Evolutionary conservation across 2,329 filamentous ascomycete genomes (phyloP).

Genomic region (Botryotinia convoluta): DNA sequence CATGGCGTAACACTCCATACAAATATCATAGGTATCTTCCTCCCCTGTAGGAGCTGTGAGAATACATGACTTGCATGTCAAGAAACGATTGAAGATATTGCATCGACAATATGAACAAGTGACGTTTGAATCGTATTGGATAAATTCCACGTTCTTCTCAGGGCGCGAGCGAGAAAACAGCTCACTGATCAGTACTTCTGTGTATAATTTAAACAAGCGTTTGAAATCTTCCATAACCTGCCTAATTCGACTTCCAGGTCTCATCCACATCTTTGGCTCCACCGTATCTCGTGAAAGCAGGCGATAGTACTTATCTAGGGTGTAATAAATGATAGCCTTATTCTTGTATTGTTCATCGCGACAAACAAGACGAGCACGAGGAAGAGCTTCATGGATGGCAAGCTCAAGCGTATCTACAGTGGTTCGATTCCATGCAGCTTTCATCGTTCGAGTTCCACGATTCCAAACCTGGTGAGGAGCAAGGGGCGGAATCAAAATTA

Average conservation of each 20-base stretch:
- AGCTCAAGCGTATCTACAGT: constrained; percentile 87
- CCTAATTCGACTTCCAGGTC: constrained; percentile 47
- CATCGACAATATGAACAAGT: constrained; percentile 94
- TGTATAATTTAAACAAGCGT: constrained; percentile 73
- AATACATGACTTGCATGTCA: constrained; percentile 86
- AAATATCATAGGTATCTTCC: constrained; percentile 88
- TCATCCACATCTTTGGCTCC: constrained; percentile 44
- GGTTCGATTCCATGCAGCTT: constrained; percentile 96
- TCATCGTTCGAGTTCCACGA: constrained; percentile 90
- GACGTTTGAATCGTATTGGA: constrained; percentile 85
- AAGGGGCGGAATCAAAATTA: constrained; percentile 88
- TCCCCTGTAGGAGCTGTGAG: constrained; percentile 65
- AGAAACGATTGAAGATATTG: constrained; percentile 95
- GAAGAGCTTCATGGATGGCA: constrained; percentile 81
- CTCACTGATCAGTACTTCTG: constrained; percentile 77
- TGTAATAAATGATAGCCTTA: constrained; percentile 91
- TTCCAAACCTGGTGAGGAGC: constrained; percentile 99
- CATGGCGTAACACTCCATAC: constrained; percentile 99
- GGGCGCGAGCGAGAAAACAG: constrained; percentile 67
- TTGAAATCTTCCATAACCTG: constrained; percentile 83
- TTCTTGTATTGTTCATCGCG: constrained; percentile 99
- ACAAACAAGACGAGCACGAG: constrained; percentile 85
- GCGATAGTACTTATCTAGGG: constrained; percentile 74
- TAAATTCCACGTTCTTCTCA: constrained; percentile 68
- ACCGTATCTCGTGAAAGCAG: constrained; percentile 53